These are phyloP conservation scores for Trypanosoma rangeli DNA, from an alignment of 208 protist species.

Conservation along the genomic window DNA sequence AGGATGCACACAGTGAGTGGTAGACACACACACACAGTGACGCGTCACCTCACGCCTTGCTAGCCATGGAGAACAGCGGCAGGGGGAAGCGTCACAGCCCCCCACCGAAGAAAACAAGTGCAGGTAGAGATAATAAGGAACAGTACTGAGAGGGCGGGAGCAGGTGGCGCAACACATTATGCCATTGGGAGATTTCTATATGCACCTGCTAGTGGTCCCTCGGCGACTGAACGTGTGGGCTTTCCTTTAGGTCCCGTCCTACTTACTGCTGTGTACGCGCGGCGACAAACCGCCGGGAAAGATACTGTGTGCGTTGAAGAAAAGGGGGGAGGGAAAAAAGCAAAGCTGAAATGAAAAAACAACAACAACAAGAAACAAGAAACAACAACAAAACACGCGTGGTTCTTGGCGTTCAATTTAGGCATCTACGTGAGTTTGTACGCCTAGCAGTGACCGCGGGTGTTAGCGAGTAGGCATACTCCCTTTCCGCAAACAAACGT, in stretches of 20 bases:
- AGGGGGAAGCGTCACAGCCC: not conserved
- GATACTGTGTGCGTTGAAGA: not conserved
- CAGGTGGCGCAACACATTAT: too few relatives aligned
- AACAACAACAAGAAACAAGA: conserved; percentile 13
- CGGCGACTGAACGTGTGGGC: too few relatives aligned
- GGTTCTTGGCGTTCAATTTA: not conserved
- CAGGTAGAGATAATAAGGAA: too few relatives aligned
- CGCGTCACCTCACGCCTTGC: too few relatives aligned
- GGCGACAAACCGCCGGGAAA: too few relatives aligned
- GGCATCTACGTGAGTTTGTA: not conserved
- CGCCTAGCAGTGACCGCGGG: not conserved
- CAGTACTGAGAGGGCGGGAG: too few relatives aligned
- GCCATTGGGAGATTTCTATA: too few relatives aligned
- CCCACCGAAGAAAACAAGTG: not conserved
- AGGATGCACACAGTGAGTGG: too few relatives aligned
- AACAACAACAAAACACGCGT: not conserved
- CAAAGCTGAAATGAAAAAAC: conserved; percentile 16
- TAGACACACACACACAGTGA: not conserved
- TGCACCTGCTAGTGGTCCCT: too few relatives aligned
- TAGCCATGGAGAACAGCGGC: not conserved
- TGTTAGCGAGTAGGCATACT: too few relatives aligned
- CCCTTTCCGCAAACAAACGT: not conserved
- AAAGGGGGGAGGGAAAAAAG: conserved; percentile 18
- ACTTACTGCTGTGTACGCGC: too few relatives aligned
- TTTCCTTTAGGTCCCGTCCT: too few relatives aligned